Evolutionary conservation across 768 basidiomycete genomes (phyloP).

Genomic region (Hericium alpestre): DNA sequence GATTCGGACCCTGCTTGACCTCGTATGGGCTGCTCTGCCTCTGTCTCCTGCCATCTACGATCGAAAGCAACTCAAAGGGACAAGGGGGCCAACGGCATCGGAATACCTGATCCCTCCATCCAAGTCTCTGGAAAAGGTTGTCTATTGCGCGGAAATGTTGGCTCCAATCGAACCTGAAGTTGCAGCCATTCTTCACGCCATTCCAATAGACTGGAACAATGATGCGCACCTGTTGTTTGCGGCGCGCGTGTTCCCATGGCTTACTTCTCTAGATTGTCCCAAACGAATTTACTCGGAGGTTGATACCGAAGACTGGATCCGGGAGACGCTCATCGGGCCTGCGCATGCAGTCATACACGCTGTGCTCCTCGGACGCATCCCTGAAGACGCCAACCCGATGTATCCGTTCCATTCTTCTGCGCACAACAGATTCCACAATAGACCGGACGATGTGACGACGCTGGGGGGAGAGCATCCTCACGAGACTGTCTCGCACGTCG

Average conservation of each 20-base stretch:
- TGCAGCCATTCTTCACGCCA: neutral
- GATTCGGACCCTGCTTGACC: neutral
- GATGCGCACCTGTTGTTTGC: neutral
- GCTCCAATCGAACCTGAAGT: neutral
- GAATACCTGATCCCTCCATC: neutral
- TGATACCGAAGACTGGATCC: neutral
- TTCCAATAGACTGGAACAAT: neutral
- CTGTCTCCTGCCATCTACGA: neutral
- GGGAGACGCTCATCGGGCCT: neutral
- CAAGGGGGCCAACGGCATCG: neutral
- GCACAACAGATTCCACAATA: neutral
- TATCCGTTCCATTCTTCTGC: neutral
- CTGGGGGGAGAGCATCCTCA: neutral
- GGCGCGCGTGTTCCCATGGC: neutral
- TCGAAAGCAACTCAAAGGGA: neutral
- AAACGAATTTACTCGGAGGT: neutral
- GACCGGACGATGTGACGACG: neutral
- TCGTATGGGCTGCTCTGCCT: neutral
- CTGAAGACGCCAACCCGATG: neutral
- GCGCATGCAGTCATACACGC: neutral
- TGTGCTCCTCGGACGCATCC: neutral
- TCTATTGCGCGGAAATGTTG: neutral
- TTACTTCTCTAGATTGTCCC: neutral
- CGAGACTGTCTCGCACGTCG: neutral
- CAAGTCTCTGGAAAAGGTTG: neutral